Evolutionary conservation across 2,329 filamentous ascomycete genomes (phyloP), one percentile per base, ranked within the genome.

Genomic region (Xylariaceae sp.): DNA sequence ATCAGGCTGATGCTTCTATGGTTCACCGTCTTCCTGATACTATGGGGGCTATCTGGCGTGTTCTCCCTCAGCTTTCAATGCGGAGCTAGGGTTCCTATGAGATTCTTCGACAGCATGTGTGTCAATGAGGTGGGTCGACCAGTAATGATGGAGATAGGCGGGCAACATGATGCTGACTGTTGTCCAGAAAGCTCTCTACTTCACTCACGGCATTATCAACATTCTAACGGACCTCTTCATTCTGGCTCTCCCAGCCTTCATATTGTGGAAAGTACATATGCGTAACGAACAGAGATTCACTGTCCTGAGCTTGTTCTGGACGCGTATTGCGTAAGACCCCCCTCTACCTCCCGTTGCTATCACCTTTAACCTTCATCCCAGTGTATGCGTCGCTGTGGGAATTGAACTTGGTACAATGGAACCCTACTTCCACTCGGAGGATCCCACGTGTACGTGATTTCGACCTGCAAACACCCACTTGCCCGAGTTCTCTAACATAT

Each of bases 231-330:
- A 44, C 18, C 12, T 33, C 12, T 11, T 44, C 16, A 19, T 44
- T 13, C n/a, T 41, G 34, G 12, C 31, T 9, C 34, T 44, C 9
- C 42, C 42, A 3, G 34, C 37, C 2, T 34, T 44, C 26, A 28
- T 38, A 11, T n/a, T 44, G n/a, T 44, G 42, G 42, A 41, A 37
- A 19, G 38, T 44, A 19, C 42, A 44, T 24, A 44, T 44, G 11
- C 29, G 13, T 26, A 31, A n/a, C 9, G 12, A 38, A 17, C 38
- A 41, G 16, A 37, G 26, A 19, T 15, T 44, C 29, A 35, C 24
- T 7, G 42, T 44, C 13, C 17, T 44, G 19, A 34, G 34, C 13
- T 28, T 44, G 28, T 44, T 44, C 19, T 41, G 38, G 34, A 19
- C 38, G 19, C 38, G 34, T 13, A 19, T 36, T n/a, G 13, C 16